phyloP scores from a whole-genome alignment of 768 basidiomycete species.

The Leccinum disarticulatum region DNA sequence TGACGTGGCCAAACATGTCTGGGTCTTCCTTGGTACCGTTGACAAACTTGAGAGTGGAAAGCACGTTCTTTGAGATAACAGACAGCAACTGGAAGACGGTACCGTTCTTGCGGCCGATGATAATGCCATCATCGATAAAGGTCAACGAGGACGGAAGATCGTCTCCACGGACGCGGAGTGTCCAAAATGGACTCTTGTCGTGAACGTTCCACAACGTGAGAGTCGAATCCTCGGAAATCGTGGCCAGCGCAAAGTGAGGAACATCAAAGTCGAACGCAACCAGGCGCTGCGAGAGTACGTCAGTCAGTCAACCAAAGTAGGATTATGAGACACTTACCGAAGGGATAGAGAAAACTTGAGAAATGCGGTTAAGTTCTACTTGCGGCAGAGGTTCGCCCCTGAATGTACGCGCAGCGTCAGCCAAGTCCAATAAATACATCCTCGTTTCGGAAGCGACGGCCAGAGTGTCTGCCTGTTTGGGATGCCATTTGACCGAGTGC shows the following conservation, averaged over 20 bases:
- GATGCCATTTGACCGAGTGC: slow-evolving; percentile 87
- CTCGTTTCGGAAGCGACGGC: slow-evolving; percentile 81
- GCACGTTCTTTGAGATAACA: slow-evolving; percentile 66
- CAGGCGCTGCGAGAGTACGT: slow-evolving; percentile 53
- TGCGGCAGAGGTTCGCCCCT: slow-evolving; percentile 68
- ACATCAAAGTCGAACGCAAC: slow-evolving; percentile 87
- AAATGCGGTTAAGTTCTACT: slow-evolving; percentile 65
- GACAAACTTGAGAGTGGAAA: slow-evolving; percentile 79
- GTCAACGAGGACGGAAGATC: slow-evolving; percentile 81
- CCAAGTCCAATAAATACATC: slow-evolving; percentile 74
- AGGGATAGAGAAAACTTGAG: slow-evolving; percentile 64
- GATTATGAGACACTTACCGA: slow-evolving; percentile 48
- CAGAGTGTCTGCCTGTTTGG: slow-evolving; percentile 74
- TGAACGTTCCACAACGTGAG: slow-evolving; percentile 81
- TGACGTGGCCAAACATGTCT: slow-evolving; percentile 88
- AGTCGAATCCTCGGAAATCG: slow-evolving; percentile 80
- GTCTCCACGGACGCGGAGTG: slow-evolving; percentile 75
- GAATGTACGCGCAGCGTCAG: slow-evolving; percentile 56
- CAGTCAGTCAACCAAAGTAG: neutral
- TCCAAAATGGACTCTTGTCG: slow-evolving; percentile 73
- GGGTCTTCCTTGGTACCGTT: slow-evolving; percentile 67
- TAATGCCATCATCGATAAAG: slow-evolving; percentile 83
- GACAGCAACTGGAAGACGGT: slow-evolving; percentile 83
- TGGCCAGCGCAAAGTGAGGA: slow-evolving; percentile 71
- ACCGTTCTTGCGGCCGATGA: slow-evolving; percentile 81